phyloP scores from a whole-genome alignment of 441 rosid species.

The Jatropha multifida region DNA sequence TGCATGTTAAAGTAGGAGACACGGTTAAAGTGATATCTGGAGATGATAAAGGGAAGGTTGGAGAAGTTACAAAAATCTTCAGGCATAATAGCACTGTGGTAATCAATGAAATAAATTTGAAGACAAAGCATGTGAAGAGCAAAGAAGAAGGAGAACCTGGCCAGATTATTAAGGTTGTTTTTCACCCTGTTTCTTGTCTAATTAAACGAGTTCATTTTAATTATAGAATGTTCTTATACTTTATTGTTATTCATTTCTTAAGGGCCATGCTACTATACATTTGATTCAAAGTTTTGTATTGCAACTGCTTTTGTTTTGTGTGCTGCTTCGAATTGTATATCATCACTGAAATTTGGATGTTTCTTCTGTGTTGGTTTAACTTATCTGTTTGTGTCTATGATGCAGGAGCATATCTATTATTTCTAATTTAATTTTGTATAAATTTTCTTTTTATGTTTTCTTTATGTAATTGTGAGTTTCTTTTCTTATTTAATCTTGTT shows the following conservation, averaged over 20 bases:
- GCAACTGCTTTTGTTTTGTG: neutral
- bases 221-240: neutral
- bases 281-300: neutral
- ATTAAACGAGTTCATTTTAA: neutral
- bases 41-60: constrained; percentile 81
- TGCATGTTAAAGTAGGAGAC: constrained; percentile 92
- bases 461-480: too few species aligned
- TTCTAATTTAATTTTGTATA: too few species aligned
- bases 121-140: constrained; percentile 93
- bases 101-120: constrained; percentile 71
- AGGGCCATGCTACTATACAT: neutral
- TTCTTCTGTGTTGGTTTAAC: neutral
- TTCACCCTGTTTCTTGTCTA: neutral
- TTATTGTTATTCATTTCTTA: neutral
- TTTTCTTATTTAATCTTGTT: too few species aligned
- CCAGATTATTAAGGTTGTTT: constrained; percentile 79
- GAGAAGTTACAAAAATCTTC: constrained; percentile 69
- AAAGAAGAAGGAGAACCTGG: constrained; percentile 84
- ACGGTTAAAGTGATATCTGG: constrained; percentile 81
- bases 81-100: constrained; percentile 78
- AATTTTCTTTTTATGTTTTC: too few species aligned
- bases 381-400: neutral
- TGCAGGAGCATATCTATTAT: too few species aligned
- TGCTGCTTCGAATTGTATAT: too few species aligned
- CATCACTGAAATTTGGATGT: neutral